phyloP scores from a whole-genome alignment of 106 monocot genomes.

The Allium cepa region DNA sequence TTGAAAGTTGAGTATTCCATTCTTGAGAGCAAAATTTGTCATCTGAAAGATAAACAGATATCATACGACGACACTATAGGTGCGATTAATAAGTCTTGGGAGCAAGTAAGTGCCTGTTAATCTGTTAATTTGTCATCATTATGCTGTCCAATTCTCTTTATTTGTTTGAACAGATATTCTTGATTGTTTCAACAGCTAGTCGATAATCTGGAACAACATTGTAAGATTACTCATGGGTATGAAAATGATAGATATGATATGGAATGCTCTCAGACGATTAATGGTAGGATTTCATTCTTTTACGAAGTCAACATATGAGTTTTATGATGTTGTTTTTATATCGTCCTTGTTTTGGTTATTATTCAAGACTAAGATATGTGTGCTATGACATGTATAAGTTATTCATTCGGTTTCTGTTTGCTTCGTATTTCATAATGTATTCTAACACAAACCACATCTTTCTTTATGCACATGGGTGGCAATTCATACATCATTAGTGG shows the following conservation, averaged over 20 bases:
- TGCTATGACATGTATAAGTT: too few relatives aligned
- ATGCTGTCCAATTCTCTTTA: not conserved
- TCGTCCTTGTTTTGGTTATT: not conserved
- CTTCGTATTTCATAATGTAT: too few relatives aligned
- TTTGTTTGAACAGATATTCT: conserved; percentile 1
- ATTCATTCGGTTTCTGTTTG: too few relatives aligned
- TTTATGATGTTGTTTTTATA: not conserved
- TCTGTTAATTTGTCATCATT: conserved; percentile 5
- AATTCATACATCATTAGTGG: too few relatives aligned
- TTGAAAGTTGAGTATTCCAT: conserved; percentile 67
- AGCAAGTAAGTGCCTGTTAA: conserved; percentile 30
- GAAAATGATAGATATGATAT: conserved; percentile 18
- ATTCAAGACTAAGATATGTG: too few relatives aligned
- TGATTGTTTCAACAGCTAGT: conserved; percentile 41
- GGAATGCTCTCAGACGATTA: conserved; percentile 4
- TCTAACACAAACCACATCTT: too few relatives aligned
- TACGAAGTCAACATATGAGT: too few relatives aligned
- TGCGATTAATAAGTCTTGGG: conserved; percentile 55
- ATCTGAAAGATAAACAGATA: conserved; percentile 56
- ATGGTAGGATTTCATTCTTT: conserved; percentile 18
- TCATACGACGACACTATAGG: conserved; percentile 39
- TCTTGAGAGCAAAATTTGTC: conserved; percentile 62
- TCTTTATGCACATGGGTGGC: too few relatives aligned
- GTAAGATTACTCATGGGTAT: conserved; percentile 22
- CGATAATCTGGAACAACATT: conserved; percentile 42